phyloP scores from a whole-genome alignment of 768 basidiomycete species.

The Mycena polygramma region DNA sequence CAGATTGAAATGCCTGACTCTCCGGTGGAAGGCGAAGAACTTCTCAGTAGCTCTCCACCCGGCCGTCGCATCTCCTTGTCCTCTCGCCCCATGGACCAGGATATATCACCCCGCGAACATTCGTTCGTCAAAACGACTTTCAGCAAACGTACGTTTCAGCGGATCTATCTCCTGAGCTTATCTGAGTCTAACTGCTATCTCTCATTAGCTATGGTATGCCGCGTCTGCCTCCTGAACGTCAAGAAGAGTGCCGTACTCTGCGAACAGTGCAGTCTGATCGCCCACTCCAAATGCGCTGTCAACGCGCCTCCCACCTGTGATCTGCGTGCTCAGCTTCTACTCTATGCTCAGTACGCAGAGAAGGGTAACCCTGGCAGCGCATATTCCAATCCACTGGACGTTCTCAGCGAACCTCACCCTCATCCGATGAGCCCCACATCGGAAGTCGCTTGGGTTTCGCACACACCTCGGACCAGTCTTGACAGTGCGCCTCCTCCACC shows the following conservation, averaged over 20 bases:
- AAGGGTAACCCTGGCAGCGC: slow-evolving; percentile 67
- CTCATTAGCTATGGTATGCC: slow-evolving; percentile 82
- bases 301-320: slow-evolving; percentile 87
- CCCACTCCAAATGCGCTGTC: slow-evolving; percentile 81
- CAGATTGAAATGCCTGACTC: slow-evolving; percentile 60
- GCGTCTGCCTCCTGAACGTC: slow-evolving; percentile 83
- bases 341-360: slow-evolving; percentile 84
- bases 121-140: slow-evolving; percentile 94
- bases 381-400: slow-evolving; percentile 67
- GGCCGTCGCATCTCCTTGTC: slow-evolving; percentile 56
- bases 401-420: slow-evolving; percentile 49
- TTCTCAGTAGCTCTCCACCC: slow-evolving; percentile 51
- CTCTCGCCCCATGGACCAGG: slow-evolving; percentile 57
- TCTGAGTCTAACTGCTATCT: slow-evolving; percentile 28
- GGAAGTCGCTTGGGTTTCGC: slow-evolving; percentile 67
- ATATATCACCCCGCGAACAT: slow-evolving; percentile 78
- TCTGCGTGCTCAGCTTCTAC: slow-evolving; percentile 82
- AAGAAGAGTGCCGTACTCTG: slow-evolving; percentile 93
- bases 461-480: slow-evolving; percentile 62
- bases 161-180: slow-evolving; percentile 11
- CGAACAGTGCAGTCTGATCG: slow-evolving; percentile 89
- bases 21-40: slow-evolving; percentile 58
- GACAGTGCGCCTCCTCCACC: slow-evolving; percentile 54
- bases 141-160: slow-evolving; percentile 79
- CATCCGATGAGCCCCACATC: slow-evolving; percentile 64